These are phyloP conservation scores for Escovopsis sp. DNA, from an alignment of 2,329 filamentous ascomycete species.

Conservation along the genomic window DNA sequence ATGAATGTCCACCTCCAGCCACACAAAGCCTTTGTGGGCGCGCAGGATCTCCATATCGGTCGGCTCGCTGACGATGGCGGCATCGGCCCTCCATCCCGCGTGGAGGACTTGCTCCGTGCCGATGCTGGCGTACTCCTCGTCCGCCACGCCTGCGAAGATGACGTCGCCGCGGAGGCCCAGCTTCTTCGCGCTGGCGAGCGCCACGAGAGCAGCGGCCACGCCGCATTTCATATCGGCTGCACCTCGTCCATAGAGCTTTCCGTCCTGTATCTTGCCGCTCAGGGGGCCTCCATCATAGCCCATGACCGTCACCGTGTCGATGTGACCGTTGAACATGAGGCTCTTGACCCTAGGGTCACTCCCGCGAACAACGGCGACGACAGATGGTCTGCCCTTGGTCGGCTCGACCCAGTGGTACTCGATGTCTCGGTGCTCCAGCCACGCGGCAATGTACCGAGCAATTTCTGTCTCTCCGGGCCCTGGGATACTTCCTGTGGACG, in stretches of 20 bases:
- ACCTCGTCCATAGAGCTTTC: constrained; percentile 30
- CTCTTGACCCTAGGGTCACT: constrained; percentile 27
- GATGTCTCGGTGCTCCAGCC: constrained; percentile 36
- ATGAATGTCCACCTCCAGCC: constrained; percentile 27
- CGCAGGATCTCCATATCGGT: constrained; percentile 27
- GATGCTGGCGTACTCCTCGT: constrained; percentile 36
- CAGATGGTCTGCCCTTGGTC: constrained; percentile 30
- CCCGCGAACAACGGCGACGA: constrained; percentile 33
- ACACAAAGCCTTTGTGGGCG: constrained; percentile 36
- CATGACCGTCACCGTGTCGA: constrained; percentile 34
- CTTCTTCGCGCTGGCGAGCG: constrained; percentile 23
- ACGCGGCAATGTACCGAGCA: constrained; percentile 30
- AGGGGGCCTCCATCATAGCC: constrained; percentile 32
- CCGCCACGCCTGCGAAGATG: constrained; percentile 37
- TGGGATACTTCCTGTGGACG: constrained; percentile 23
- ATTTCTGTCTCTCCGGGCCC: constrained; percentile 32
- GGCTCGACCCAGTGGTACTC: constrained; percentile 35
- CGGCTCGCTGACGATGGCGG: constrained; percentile 34
- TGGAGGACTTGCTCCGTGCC: constrained; percentile 35
- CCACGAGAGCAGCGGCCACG: constrained; percentile 29
- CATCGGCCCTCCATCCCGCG: constrained; percentile 39
- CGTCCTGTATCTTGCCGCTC: constrained; percentile 25
- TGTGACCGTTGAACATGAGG: constrained; percentile 38
- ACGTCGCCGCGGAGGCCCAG: constrained; percentile 31
- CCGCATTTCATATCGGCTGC: constrained; percentile 38